Base-by-base conservation (phyloP, 208 protist genomes). In the Trypanosomatidae sp. region DNA sequence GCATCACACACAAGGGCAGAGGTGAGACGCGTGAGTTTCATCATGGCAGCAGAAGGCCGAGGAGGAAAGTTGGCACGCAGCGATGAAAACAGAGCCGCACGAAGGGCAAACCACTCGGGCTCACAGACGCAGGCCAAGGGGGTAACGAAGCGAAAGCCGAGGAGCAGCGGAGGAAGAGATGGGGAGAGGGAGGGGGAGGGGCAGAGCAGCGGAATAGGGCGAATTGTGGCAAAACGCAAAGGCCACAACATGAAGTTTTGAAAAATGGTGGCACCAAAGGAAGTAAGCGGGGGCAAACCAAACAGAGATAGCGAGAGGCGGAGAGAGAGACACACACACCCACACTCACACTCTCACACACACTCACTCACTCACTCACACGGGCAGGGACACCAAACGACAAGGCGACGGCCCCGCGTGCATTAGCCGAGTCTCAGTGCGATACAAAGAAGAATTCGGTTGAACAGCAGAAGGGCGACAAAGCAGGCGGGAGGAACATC, bases 321-420 rank as follows among this genome's bases (percentile, higher is more conserved):
- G 9, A 36, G 30, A 62, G 15, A 60, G 25, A 60, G 9, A 22
- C 25, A 60, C 25, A 30, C 55, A 60, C 25, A 44, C 55, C 7
- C 8, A 6, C 25, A 59, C 55, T n/a, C 55, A 60, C 55, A 8
- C 55, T 36, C 55, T 33, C 55, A 60, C 55, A 60, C 25, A 44
- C 55, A 60, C 8, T n/a, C 25, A 59, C 55, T n/a, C 55, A 60
- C 55, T n/a, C 55, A 60, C 55, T 33, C 55, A 60, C 55, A 60
- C n/a, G 19, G 9, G 25, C 55, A 13, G 12, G 19, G 12, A 60
- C 55, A 30, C 55, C 47, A 52, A 52, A 52, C 47, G 17, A 12
- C 10, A 12, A 19, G 47, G 15, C 47, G 17, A 52, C 47, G 47
- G 47, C 47, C 17, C 15, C 47, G 15, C 10, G 17, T 22, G 17